Conservation (phyloP, 2,329 filamentous ascomycete genomes). For the Fusarium xyrophilum region DNA sequence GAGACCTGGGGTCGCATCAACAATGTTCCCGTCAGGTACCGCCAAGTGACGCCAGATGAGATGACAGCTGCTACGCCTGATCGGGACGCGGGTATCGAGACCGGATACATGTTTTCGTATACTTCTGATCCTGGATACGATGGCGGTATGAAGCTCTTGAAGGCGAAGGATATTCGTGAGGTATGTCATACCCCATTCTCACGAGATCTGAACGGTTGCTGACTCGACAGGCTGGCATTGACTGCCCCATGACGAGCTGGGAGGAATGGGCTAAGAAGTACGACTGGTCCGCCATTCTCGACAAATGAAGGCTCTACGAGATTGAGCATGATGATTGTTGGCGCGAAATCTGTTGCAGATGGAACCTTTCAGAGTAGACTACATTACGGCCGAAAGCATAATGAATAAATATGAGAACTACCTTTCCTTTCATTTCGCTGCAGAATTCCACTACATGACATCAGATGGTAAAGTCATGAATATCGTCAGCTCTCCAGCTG, state of each 20-base stretch:
- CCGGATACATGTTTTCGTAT: constrained; percentile 56
- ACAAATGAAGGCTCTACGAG: background rate
- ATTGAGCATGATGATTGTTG: background rate
- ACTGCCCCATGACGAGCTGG: constrained; percentile 52
- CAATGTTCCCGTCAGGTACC: constrained; percentile 47
- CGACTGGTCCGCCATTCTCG: constrained; percentile 45
- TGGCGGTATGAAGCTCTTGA: constrained; percentile 53
- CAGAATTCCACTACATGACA: background rate
- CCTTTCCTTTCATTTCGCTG: background rate
- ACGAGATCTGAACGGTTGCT: too few species aligned
- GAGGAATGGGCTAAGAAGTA: constrained; percentile 47
- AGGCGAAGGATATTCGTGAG: constrained; percentile 52
- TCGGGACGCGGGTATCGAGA: constrained; percentile 52
- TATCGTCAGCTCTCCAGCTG: background rate
- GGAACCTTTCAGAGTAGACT: background rate
- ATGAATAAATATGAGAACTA: background rate
- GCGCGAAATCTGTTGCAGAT: too few species aligned
- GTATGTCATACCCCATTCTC: constrained; percentile 41
- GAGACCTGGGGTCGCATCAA: constrained; percentile 50
- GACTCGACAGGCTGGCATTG: constrained; percentile 50
- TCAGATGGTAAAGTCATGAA: too few species aligned
- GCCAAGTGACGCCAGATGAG: constrained; percentile 50
- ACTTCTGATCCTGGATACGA: constrained; percentile 57
- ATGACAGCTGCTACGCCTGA: constrained; percentile 50
- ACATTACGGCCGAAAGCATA: background rate